These are phyloP conservation scores for Curvularia spicifera DNA, from an alignment of 2,329 filamentous ascomycete genomes.

Conservation along the genomic window DNA sequence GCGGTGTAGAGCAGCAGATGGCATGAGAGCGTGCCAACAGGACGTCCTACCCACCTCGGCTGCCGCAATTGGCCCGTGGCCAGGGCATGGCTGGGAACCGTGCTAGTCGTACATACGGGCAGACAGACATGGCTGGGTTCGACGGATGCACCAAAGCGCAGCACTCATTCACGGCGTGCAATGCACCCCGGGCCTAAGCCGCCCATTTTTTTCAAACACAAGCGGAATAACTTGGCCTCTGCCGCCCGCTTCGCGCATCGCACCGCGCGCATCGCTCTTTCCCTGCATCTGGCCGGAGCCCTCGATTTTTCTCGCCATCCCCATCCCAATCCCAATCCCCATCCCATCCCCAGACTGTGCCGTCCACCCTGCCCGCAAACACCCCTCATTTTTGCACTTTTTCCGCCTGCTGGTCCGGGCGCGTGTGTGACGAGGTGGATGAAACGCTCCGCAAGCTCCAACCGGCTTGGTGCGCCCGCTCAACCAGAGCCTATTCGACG, in stretches of 20 bases:
- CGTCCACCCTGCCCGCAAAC: not conserved
- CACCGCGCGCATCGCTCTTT: constrained; percentile 1
- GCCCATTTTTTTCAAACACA: constrained; percentile 22
- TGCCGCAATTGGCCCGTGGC: constrained; percentile 22
- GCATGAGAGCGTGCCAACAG: constrained; percentile 17
- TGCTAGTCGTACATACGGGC: constrained; percentile 10
- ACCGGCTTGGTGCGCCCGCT: constrained; percentile 32
- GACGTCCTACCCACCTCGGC: constrained; percentile 13
- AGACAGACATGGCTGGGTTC: constrained; percentile 25
- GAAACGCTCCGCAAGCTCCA: constrained; percentile 31
- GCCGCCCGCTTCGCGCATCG: constrained; percentile 26
- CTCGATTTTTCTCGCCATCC: constrained; percentile 25
- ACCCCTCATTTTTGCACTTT: constrained; percentile 33
- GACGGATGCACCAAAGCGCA: too few relatives aligned
- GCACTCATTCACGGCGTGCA: constrained; percentile 13
- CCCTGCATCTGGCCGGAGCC: constrained; percentile 28
- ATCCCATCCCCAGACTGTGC: not conserved
- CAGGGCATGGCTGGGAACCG: constrained; percentile 23
- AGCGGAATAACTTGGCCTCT: constrained; percentile 25
- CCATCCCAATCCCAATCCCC: not conserved
- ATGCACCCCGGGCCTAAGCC: constrained; percentile 28
- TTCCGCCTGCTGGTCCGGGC: constrained; percentile 35
- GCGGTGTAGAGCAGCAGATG: constrained; percentile 32
- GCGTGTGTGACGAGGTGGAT: constrained; percentile 38
- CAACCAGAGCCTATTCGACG: constrained; percentile 27